phyloP scores from a whole-genome alignment of 169 alveolate genomes.

The Plasmodium coatneyi region DNA sequence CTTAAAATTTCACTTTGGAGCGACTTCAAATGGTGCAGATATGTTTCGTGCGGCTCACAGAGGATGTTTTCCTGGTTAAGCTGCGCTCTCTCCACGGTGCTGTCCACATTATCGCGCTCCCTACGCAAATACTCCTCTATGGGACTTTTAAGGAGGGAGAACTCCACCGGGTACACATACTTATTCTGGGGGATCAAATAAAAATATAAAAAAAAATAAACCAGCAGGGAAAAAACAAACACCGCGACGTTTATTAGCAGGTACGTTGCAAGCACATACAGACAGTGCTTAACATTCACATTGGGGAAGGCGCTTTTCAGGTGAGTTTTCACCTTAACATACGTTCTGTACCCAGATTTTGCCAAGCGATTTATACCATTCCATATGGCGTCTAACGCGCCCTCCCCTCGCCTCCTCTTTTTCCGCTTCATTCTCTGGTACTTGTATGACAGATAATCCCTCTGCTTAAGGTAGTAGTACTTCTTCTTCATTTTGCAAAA shows the following conservation, averaged over 20 bases:
- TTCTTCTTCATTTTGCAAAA: slow-evolving; percentile 53
- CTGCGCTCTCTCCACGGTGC: background rate
- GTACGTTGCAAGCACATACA: slow-evolving; percentile 17
- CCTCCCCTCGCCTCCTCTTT: background rate
- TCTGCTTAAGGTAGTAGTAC: background rate
- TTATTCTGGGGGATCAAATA: slow-evolving; percentile 56
- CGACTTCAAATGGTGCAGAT: slow-evolving; percentile 18
- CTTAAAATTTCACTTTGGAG: slow-evolving; percentile 24
- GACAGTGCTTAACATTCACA: slow-evolving; percentile 8
- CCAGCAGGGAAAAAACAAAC: slow-evolving; percentile 18
- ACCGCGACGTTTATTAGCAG: slow-evolving; percentile 19
- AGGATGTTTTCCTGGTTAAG: background rate
- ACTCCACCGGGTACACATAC: slow-evolving; percentile 28
- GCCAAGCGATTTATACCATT: background rate
- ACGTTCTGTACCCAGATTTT: background rate
- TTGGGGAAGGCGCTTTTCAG: background rate
- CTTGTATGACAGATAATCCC: background rate
- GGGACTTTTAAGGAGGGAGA: slow-evolving; percentile 22
- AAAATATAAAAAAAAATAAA: slow-evolving; percentile 41
- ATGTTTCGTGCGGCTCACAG: background rate
- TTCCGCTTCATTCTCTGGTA: background rate
- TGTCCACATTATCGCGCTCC: background rate
- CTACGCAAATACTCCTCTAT: slow-evolving; percentile 42
- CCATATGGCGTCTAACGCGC: background rate
- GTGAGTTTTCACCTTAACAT: background rate